Base-by-base conservation (phyloP, 1,284 basidiomycete genomes). In the Pseudozyma sp. region DNA sequence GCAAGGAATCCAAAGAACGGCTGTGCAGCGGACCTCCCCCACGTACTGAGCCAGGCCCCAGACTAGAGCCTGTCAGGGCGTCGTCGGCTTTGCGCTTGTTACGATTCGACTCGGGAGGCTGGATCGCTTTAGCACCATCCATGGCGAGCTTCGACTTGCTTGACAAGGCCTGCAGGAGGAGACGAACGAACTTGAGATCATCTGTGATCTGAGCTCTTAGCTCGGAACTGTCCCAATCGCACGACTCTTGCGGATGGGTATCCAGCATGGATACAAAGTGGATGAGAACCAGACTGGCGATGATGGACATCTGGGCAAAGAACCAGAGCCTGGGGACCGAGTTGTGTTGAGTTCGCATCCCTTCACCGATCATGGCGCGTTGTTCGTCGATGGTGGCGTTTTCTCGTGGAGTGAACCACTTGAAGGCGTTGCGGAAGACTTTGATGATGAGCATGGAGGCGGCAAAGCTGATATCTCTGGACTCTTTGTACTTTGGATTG, bases 201-300 rank as follows among this genome's bases (percentile, higher is more conserved):
- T 80, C 74, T 13, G 79, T 69, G 31, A 81, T 80, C 48, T 76
- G 65, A 11, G 76, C 74, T 8, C 80, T 63, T 52, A 78, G 34
- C 48, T 76, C 59, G 42, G 72, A 73, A 31, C 55, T 63, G 52
- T 81, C 70, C 72, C 74, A 79, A 13, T 71, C 65, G 50, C 70
- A 67, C 14, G 69, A 49, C 52, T 76, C 74, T 44, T 77, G 65
- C 25, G 75, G 75, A 54, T 80, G 69, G 38, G 70, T 73, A 52
- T 76, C 78, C 47, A 82, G 66, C 54, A 81, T 72, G 18, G 72
- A 70, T 10, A 80, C 57, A 64, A 79, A 79, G 67, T 82, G 78
- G 25, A 79, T 65, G 11, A 82, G 67, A 18, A 82, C 68, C 3
- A 82, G 69, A 50, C 71, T 75, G 5, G 72, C 70, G 21, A 77